Percentiles rank a stretch among this genome's conserved stretches.
Conservation (phyloP, 2,329 filamentous ascomycete species). For the Aspergillus uvarum region DNA sequence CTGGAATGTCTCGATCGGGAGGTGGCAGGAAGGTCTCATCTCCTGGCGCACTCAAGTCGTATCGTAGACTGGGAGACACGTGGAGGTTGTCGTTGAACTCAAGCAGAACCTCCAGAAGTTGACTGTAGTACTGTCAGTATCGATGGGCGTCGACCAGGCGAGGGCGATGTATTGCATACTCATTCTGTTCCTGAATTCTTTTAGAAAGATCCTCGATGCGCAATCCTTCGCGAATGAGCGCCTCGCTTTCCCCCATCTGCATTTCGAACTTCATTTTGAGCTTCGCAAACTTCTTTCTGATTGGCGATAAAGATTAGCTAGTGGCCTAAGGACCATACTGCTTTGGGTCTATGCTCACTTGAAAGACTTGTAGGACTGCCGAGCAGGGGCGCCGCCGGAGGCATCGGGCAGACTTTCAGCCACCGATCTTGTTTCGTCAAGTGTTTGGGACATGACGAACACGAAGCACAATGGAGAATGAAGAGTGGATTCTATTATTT, state of each 20-base stretch:
- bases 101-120: slow-evolving; percentile 81
- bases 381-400: slow-evolving; percentile 40
- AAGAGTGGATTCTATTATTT: too few relatives aligned
- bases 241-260: slow-evolving; percentile 69
- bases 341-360: slow-evolving; percentile 48
- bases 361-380: slow-evolving; percentile 64
- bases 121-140: slow-evolving; percentile 54
- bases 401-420: slow-evolving; percentile 36
- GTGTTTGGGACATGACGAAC: slow-evolving; percentile 35
- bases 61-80: slow-evolving; percentile 71
- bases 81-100: slow-evolving; percentile 85
- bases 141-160: background rate
- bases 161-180: slow-evolving; percentile 58
- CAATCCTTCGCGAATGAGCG: slow-evolving; percentile 73
- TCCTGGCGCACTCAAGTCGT: slow-evolving; percentile 60
- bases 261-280: slow-evolving; percentile 79
- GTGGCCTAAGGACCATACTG: background rate
- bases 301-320: slow-evolving; percentile 11
- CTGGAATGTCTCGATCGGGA: slow-evolving; percentile 40
- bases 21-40: slow-evolving; percentile 51
- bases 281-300: slow-evolving; percentile 83
- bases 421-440: slow-evolving; percentile 27
- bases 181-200: slow-evolving; percentile 84
- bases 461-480: background rate
- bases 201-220: slow-evolving; percentile 77